A percentile compares a stretch with the other conserved stretches of the same genome.
phyloP scores from a whole-genome alignment of 2,329 filamentous ascomycete genomes.

The Ceratocystis cacaofunesta region DNA sequence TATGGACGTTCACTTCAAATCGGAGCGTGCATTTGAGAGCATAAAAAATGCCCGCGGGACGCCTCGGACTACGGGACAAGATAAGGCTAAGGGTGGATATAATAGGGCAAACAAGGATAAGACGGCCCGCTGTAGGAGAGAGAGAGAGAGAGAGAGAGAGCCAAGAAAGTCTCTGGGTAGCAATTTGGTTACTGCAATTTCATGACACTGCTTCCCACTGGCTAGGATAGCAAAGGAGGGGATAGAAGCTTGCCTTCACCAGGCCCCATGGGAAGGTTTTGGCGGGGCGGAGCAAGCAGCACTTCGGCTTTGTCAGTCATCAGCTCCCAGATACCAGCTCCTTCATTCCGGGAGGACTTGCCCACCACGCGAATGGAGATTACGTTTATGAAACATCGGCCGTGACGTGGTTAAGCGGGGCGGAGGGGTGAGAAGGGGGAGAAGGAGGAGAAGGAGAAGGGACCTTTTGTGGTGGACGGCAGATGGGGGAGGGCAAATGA shows the following conservation, averaged over 20 bases:
- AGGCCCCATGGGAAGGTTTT: neutral
- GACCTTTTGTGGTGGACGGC: neutral
- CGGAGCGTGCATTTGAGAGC: neutral
- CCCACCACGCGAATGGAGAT: neutral
- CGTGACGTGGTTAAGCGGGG: neutral
- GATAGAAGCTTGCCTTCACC: neutral
- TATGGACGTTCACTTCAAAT: neutral
- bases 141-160: too few relatives aligned
- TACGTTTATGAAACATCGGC: neutral
- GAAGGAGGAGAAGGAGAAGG: too few relatives aligned
- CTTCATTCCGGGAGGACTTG: neutral
- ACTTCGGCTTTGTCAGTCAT: too few relatives aligned
- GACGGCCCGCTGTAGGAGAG: neutral
- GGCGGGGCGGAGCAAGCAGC: neutral
- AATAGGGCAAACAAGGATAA: neutral
- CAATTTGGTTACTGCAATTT: neutral
- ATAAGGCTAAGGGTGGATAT: neutral
- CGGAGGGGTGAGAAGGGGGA: neutral
- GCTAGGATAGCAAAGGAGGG: neutral
- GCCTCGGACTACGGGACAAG: neutral
- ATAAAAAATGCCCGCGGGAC: neutral
- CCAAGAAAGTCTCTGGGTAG: too few relatives aligned
- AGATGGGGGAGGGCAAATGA: neutral
- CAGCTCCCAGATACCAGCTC: neutral
- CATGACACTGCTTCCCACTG: neutral